Evolutionary conservation across 441 rosid species (phyloP), one percentile per base, ranked within the genome.

Genomic region (Bruguiera hainesii): DNA sequence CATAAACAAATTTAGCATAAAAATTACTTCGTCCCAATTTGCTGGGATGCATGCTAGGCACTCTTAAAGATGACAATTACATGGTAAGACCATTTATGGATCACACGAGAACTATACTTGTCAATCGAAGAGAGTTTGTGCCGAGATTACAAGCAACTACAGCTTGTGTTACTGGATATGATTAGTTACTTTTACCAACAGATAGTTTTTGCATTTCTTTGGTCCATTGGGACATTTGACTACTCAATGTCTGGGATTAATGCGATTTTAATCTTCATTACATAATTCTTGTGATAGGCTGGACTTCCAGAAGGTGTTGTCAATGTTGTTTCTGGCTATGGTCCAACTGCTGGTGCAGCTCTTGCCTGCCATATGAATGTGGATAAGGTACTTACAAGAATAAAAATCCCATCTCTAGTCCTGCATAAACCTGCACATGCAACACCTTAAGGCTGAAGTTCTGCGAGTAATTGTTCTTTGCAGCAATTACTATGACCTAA

Each of bases 271-370:
- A n/a, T 57, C 10, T 33, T 33, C 18, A 10, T 60, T 69, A 19
- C 20, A 2, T 28, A 39, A 13, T 57, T 30, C 28, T 33, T 72
- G 10, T 68, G 52, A 39, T 58, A 77, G 81, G 81, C 81, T 59
- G 81, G 81, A 31, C 75, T 77, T 63, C 81, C 81, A 28, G 78
- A 73, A 13, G 81, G 81, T 39, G 81, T 77, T 70, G 39, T 77
- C 60, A 77, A 77, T 66, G 75, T 77, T 63, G 57, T 77, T 55
- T 77, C 81, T 63, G 81, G 81, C 51, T 73, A 50, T 63, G 81
- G 81, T 39, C 75, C 78, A 19, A 70, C 75, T 7, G 81, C 81
- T 33, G 81, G 81, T 60, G 78, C 81, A 3, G 78, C 78, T 73
- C 69, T 77, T 63, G 72, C 78, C 2, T 58, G 78, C 67, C 81